Base-by-base conservation (phyloP, 768 basidiomycete genomes). In the Podaxis pistillaris region DNA sequence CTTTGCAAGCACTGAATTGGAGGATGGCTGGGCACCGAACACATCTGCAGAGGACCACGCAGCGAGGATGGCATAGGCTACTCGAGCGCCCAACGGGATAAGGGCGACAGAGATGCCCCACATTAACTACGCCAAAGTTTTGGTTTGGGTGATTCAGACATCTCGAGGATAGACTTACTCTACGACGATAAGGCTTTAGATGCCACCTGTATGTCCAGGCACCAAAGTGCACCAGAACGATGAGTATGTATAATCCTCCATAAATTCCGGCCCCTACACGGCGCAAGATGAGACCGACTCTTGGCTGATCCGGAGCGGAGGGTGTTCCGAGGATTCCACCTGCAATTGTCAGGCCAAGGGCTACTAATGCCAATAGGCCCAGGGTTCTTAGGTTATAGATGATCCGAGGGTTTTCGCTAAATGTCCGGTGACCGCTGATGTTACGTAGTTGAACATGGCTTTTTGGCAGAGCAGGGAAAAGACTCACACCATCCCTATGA, bases 21-120 rank as follows among this genome's bases (percentile, higher is more conserved):
- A 64, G 7, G 79, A 78, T 30, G 69, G 72, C 52, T 72, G 49
- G 30, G 63, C 52, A 58, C 79, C 82, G 54, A 80, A 76, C 52
- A 78, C 68, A 63, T 80, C 79, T 12, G 79, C 76, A 15, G 87
- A 75, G 22, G 86, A 86, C 75, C 82, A 89, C 5, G 81, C 81
- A 28, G 82, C 78, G 46, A 90, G 77, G 38, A 90, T 72, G 49
- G 81, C 77, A 68, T 89, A 90, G n/a, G 78, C 75, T 61, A 81
- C 78, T 58, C 82, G 80, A 37, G 84, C 81, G 17, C 81, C 83
- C 36, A 90, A 75, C 72, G 88, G 84, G 4, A 87, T 87, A 13
- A 90, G 74, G 8, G 84, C 86, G 52, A 74, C 28, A 22, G 83
- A 75, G 50, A 88, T 73, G 28, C 85, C 87, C 30, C 68, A 65